Base-by-base conservation (phyloP, 257 asterid species). In the Solanum pimpinellifolium region DNA sequence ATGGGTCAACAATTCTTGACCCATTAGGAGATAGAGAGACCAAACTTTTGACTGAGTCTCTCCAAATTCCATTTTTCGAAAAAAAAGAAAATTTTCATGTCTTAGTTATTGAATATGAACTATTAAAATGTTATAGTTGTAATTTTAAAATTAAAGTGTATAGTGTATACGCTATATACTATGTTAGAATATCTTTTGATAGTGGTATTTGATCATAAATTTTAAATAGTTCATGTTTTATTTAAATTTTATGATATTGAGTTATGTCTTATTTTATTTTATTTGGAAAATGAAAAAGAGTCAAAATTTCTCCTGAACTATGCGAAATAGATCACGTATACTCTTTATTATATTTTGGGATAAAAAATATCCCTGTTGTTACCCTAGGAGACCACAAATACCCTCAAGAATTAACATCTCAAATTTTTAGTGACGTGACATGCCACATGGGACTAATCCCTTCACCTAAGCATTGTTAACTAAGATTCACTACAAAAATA, bases 291-390 rank as follows among this genome's bases (percentile, higher is more conserved):
- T 0, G 0, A 1, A 33, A 33, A 33, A 33, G 35, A 1, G 1
- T 33, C 1, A 33, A 33, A 33, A 33, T 33, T 33, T 5, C 0
- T 33, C 5, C 5, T 33, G 35, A 33, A 33, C 0, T 33, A 33
- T 4, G 35, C 0, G 35, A 33, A 33, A 4, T 4, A 4, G 5
- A 33, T 0, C 5, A 33, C 35, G 4, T 33, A 33, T 33, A 33
- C 1, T 5, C 5, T 33, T 0, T 1, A 33, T 33, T 0, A 33
- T 0, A 33, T 33, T 33, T 33, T 33, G 35, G 35, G 1, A 33
- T 33, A 0, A 33, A 33, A 33, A 33, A 3, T 33, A 33, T 33
- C 1, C 35, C 5, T 5, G 5, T 0, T 33, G 35, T 33, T 33
- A 33, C 4, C 1, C 5, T 33, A 33, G 0, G 5, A 33, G 35